A percentile compares a stretch with the other conserved stretches of the same genome.
Evolutionary conservation across 345 rosid genomes (phyloP).

Genomic region (Anastatica hierochuntica): DNA sequence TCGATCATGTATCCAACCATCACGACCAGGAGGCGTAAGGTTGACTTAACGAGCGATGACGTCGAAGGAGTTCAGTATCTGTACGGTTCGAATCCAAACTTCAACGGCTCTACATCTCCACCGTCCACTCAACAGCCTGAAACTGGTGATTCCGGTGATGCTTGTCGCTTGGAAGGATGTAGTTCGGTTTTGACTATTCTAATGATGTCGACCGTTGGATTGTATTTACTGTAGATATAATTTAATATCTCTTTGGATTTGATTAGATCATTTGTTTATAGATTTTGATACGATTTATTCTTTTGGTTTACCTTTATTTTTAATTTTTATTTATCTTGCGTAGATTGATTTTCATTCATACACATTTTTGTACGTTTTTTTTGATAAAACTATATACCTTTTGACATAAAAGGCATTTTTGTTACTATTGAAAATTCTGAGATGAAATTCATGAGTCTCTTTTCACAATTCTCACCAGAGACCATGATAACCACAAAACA

Average conservation of each 20-base stretch:
- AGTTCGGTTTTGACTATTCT: conserved; percentile 21
- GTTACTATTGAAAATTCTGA: too few species aligned
- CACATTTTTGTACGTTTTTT: too few species aligned
- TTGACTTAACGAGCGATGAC: conserved; percentile 49
- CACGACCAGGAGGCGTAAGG: conserved; percentile 50
- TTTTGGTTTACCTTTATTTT: too few species aligned
- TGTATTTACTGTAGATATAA: conserved; percentile 4
- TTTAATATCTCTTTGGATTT: neutral
- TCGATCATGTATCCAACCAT: conserved; percentile 85
- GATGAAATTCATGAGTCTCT: too few species aligned
- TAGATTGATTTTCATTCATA: too few species aligned
- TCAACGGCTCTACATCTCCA: conserved; percentile 30
- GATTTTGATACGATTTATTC: too few species aligned
- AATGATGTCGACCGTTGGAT: conserved; percentile 30
- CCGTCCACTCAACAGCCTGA: conserved; percentile 40
- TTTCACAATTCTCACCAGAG: too few species aligned
- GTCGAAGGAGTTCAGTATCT: conserved; percentile 55
- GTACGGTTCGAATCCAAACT: conserved; percentile 67
- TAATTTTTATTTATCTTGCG: too few species aligned
- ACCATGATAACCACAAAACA: too few species aligned
- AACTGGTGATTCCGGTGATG: conserved; percentile 25
- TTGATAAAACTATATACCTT: too few species aligned
- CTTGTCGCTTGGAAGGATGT: neutral
- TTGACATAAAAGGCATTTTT: too few species aligned
- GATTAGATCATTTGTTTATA: neutral